phyloP scores from a whole-genome alignment of 257 asterid species.

The Schizonepeta tenuifolia region DNA sequence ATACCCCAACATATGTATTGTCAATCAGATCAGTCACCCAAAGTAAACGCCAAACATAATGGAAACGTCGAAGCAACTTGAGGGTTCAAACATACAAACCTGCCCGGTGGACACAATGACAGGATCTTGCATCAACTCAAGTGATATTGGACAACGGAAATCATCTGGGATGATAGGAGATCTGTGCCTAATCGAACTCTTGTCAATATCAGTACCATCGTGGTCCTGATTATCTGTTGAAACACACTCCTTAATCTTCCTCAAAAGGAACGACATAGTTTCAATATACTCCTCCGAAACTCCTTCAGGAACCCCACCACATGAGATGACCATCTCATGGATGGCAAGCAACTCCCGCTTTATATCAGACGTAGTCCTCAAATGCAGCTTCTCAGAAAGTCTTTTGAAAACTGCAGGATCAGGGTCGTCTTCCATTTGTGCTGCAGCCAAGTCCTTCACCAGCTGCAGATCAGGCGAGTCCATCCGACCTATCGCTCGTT shows the following conservation, averaged over 20 bases:
- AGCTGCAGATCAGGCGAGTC: conserved; percentile 86
- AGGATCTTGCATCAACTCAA: conserved; percentile 98
- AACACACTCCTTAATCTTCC: conserved; percentile 74
- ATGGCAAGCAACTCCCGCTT: conserved; percentile 79
- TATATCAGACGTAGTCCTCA: conserved; percentile 67
- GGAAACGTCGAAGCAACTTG: conserved; percentile 19
- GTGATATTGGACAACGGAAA: conserved; percentile 96
- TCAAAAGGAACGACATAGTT: conserved; percentile 72
- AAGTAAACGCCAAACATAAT: neutral
- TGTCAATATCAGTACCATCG: conserved; percentile 65
- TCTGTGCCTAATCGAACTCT: conserved; percentile 64
- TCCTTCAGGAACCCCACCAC: conserved; percentile 82
- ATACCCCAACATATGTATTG: neutral
- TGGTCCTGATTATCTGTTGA: conserved; percentile 56
- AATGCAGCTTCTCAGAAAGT: conserved; percentile 85
- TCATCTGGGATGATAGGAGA: conserved; percentile 96
- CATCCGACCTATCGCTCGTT: conserved; percentile 71
- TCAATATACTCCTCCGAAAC: conserved; percentile 78
- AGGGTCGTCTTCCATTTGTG: conserved; percentile 74
- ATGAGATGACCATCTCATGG: conserved; percentile 81
- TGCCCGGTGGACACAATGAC: conserved; percentile 98
- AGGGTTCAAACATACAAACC: conserved; percentile 57
- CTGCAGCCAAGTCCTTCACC: conserved; percentile 75
- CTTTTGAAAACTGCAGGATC: conserved; percentile 68
- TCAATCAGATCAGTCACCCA: neutral